Percentiles rank a stretch among this genome's conserved stretches.
phyloP scores from a whole-genome alignment of 495 filamentous ascomycete species.

The Tuber umbilicatum region DNA sequence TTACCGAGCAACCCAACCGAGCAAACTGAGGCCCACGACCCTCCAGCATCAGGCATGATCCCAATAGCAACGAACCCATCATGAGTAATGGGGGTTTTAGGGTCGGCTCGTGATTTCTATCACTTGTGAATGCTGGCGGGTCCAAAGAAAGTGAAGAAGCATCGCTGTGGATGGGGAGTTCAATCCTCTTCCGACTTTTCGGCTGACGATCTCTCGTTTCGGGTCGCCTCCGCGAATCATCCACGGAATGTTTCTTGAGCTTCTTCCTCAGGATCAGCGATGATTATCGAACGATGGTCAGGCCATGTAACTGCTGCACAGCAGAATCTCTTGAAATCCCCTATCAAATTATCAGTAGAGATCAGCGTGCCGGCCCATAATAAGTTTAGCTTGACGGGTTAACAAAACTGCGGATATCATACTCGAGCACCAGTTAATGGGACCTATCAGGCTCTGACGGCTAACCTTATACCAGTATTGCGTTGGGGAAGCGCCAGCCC shows the following conservation, averaged over 20 bases:
- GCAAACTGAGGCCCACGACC: not conserved
- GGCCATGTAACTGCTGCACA: not conserved
- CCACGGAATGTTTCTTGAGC: not conserved
- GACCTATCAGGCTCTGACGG: too few relatives aligned
- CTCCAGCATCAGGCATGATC: not conserved
- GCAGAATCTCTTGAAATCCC: too few relatives aligned
- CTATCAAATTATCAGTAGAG: not conserved
- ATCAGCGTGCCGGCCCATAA: not conserved
- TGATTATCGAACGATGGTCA: not conserved
- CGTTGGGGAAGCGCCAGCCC: too few relatives aligned
- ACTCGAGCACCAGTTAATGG: too few relatives aligned
- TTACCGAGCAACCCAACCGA: not conserved
- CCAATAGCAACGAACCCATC: not conserved
- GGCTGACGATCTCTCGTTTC: not conserved
- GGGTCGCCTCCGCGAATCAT: too few relatives aligned
- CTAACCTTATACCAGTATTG: too few relatives aligned
- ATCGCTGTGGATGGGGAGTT: not conserved
- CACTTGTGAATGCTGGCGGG: not conserved
- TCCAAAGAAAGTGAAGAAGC: not conserved
- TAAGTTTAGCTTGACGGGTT: not conserved
- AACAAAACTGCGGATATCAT: too few relatives aligned
- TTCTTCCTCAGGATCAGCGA: too few relatives aligned
- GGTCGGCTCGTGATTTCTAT: not conserved
- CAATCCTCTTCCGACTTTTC: not conserved
- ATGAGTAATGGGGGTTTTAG: not conserved